Base-by-base conservation (phyloP, 2,329 filamentous ascomycete genomes). In the Elsinoe batatas region DNA sequence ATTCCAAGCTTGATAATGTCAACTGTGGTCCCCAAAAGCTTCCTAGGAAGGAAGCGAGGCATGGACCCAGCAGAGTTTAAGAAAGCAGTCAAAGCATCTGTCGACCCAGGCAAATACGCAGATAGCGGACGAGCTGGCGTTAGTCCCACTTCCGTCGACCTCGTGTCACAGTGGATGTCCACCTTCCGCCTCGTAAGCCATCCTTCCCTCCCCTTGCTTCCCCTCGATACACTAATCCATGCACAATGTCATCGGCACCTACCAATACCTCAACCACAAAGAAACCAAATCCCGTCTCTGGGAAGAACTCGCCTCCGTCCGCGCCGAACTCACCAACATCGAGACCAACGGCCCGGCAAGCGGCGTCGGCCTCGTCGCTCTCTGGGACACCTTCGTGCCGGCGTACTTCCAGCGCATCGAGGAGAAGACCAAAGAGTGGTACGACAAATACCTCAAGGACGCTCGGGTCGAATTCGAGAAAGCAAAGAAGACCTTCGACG, bases 241-340 rank as follows among this genome's bases (percentile, higher is more conserved):
- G 13, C 17, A n/a, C 36, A 6, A 38, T 5, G 36, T 49, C 26
- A 30, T 49, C 13, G 44, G 44, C 33, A 30, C 33, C 44, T 49
- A 15, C 44, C 44, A 49, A 15, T 49, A 49, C 26, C 44, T 49
- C 44, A 49, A 49, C 44, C 44, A 49, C 26, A 49, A 49, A 35
- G 44, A 49, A 15, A 49, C 44, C 44, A 49, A 49, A 15, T 49
- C 44, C 15, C 44, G 44, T 2, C 44, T 49, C 8, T 49, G 44
- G 44, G 44, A 49, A 35, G 44, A 49, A 17, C 26, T 49, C 44
- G 44, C 26, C 12, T 49, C 44, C 30, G 44, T 49, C n/a, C 44
- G 44, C 13, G 32, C 26, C 44, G 44, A 49, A 30, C 18, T 49
- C 22, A 18, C 5, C 26, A 49, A 49, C 26, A 49, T 49, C 15